A percentile compares a stretch with the other conserved stretches of the same genome.
These are phyloP conservation scores for Debaryomyces nepalensis DNA, from an alignment of 1,139 yeast species.

Conservation along the genomic window DNA sequence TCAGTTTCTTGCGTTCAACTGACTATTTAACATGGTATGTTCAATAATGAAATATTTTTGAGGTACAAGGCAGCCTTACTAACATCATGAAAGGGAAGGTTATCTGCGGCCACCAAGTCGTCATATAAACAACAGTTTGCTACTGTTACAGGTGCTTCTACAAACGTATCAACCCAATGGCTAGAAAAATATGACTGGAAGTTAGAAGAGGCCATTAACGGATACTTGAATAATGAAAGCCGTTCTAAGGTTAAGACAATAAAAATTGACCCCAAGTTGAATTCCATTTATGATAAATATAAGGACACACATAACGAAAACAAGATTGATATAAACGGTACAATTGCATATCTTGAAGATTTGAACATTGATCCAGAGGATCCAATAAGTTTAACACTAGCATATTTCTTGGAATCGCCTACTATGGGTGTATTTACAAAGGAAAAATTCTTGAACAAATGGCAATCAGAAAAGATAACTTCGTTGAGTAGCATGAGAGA, in stretches of 20 bases:
- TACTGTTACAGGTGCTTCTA: slow-evolving; percentile 35
- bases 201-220: slow-evolving; percentile 36
- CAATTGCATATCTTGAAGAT: slow-evolving; percentile 67
- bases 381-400: slow-evolving; percentile 66
- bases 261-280: slow-evolving; percentile 25
- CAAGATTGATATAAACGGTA: slow-evolving; percentile 73
- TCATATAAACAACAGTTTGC: slow-evolving; percentile 31
- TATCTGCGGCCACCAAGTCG: slow-evolving; percentile 13
- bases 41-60: not conserved
- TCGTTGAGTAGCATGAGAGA: slow-evolving; percentile 55
- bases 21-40: slow-evolving; percentile 15
- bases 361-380: slow-evolving; percentile 77
- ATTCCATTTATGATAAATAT: slow-evolving; percentile 33
- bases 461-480: slow-evolving; percentile 49
- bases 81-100: slow-evolving; percentile 16
- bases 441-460: slow-evolving; percentile 55
- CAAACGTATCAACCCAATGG: slow-evolving; percentile 31
- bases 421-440: slow-evolving; percentile 62
- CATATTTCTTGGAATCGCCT: slow-evolving; percentile 69
- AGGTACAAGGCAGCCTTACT: slow-evolving; percentile 12
- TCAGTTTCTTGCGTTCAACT: too few species aligned
- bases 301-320: slow-evolving; percentile 30
- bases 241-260: not conserved
- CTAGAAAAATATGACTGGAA: slow-evolving; percentile 33
- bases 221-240: slow-evolving; percentile 22